phyloP scores from a whole-genome alignment of 1,284 basidiomycete species.

The Leccinum solheimii region DNA sequence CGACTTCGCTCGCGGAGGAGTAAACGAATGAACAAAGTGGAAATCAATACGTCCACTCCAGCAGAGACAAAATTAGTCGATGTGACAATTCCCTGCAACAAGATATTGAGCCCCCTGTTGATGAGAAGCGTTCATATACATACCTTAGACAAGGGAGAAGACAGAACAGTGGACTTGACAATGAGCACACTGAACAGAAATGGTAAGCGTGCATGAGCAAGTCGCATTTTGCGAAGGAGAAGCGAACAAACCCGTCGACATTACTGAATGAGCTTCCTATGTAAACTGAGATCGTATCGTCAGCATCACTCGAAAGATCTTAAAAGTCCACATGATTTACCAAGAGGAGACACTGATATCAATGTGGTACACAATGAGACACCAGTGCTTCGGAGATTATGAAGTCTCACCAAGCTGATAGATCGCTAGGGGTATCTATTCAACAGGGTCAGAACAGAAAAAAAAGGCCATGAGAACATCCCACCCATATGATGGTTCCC shows the following conservation, averaged over 20 bases:
- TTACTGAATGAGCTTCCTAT: no score
- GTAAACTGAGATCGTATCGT: no score
- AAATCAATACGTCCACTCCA: neutral
- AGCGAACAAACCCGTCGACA: no score
- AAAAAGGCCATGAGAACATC: neutral
- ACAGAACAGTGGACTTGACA: no score
- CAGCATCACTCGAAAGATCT: no score
- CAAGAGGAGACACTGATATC: neutral
- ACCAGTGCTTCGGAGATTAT: neutral
- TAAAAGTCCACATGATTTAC: neutral
- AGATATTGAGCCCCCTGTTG: neutral
- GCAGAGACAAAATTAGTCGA: neutral
- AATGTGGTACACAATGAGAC: neutral
- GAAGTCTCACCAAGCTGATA: constrained; percentile 15
- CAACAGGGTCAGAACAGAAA: neutral
- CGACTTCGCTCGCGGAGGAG: neutral
- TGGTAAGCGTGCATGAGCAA: no score
- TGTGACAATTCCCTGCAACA: neutral
- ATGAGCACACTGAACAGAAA: no score
- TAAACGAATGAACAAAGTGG: neutral
- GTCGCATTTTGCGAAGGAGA: no score
- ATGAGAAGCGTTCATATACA: no score
- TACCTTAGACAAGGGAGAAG: no score
- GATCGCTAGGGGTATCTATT: constrained; percentile 7
- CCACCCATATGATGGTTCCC: constrained; percentile 10